Conservation (phyloP, 768 basidiomycete genomes). For the Tricholomella constricta region DNA sequence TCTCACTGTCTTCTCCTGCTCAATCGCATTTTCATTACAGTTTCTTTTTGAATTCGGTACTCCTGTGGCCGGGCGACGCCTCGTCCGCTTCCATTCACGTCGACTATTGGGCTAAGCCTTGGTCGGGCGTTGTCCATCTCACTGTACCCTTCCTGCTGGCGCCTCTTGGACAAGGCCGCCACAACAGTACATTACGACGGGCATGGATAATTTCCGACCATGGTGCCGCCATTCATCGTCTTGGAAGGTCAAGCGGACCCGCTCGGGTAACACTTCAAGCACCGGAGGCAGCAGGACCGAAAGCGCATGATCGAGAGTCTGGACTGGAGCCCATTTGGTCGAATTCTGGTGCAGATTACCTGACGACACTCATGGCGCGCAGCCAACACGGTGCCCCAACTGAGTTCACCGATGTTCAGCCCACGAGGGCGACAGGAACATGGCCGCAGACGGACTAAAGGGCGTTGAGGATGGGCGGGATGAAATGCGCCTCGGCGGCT, state of each 20-base stretch:
- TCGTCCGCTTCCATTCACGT: neutral
- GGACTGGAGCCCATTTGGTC: too few relatives aligned
- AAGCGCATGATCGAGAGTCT: too few relatives aligned
- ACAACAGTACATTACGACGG: conserved; percentile 7
- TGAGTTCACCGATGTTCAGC: too few relatives aligned
- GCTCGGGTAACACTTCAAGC: neutral
- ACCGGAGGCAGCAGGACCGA: too few relatives aligned
- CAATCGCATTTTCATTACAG: too few relatives aligned
- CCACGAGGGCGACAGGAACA: too few relatives aligned
- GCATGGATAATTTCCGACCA: conserved; percentile 6
- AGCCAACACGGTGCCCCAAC: too few relatives aligned
- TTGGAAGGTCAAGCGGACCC: neutral
- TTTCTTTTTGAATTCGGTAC: neutral
- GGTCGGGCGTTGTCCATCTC: conserved; percentile 3
- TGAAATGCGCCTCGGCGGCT: neutral
- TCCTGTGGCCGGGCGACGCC: neutral
- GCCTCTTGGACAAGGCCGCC: neutral
- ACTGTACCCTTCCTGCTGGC: conserved; percentile 4
- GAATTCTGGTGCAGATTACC: too few relatives aligned
- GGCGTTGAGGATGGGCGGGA: neutral
- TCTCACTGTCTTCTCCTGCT: too few relatives aligned
- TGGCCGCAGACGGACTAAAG: neutral
- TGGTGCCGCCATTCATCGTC: neutral
- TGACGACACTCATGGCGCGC: too few relatives aligned
- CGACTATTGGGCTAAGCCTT: neutral